Conservation (phyloP, 2,329 filamentous ascomycete species). For the Colletotrichum viniferum region DNA sequence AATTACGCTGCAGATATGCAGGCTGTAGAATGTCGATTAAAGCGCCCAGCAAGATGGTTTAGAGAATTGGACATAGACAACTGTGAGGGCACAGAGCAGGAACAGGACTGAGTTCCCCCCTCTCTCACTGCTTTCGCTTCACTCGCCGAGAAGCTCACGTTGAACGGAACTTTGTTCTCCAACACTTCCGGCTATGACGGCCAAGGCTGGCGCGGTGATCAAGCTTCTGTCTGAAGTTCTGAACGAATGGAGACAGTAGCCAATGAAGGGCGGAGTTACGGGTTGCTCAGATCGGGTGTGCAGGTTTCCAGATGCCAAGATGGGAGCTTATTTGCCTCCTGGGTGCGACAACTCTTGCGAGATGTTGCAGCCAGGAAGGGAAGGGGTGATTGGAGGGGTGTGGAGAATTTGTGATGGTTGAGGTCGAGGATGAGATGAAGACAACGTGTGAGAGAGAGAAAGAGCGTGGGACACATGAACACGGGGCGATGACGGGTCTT, state of each 20-base stretch:
- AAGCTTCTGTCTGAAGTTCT: background rate
- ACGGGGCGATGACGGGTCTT: background rate
- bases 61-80: background rate
- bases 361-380: background rate
- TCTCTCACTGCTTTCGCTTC: background rate
- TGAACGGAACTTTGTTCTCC: background rate
- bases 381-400: background rate
- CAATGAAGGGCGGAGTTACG: background rate
- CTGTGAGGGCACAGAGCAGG: background rate
- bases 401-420: background rate
- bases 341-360: conserved; percentile 5
- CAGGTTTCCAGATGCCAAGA: conserved; percentile 16
- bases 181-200: background rate
- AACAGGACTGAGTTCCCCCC: background rate
- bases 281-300: background rate
- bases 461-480: background rate
- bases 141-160: background rate
- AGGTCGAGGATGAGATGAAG: conserved; percentile 11
- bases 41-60: background rate
- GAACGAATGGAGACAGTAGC: background rate
- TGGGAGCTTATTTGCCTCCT: conserved; percentile 9
- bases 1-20: background rate
- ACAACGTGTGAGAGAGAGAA: background rate
- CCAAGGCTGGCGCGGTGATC: background rate
- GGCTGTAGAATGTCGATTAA: background rate